Evolutionary conservation across 202 grass and related monocot species (phyloP), one percentile per base, ranked within the genome.

Genomic region (Alloteropsis angusta): DNA sequence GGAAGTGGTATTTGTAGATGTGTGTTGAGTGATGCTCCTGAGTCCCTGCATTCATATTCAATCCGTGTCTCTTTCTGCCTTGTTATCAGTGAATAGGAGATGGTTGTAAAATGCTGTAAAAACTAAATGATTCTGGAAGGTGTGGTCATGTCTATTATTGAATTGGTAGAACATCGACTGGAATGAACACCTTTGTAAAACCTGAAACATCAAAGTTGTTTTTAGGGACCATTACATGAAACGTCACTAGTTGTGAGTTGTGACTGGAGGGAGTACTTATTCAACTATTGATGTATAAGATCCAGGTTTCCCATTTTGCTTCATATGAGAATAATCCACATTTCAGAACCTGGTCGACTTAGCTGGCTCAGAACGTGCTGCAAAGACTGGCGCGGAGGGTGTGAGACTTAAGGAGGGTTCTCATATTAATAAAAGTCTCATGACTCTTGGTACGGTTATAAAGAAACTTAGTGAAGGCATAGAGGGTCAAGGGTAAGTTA

Each of bases 351-450:
- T 97, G 68, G 89, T 97, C 14, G 94, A 97, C 81, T 92, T 97
- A 88, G 94, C 94, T 74, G 94, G 94, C 57, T 97, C 94, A 68
- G 94, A 97, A 80, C 91, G 94, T 65, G 91, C 90, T 66, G 91
- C 89, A 19, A 97, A 97, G 86, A 97, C 91, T 21, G 94, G 94
- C 42, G 94, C 94, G 41, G 94, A 97, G 85, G 94, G 94, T 50
- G 69, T 93, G 85, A 88, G 94, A 57, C 83, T 97, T 60, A 97
- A 94, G 81, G 94, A 97, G 83, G 94, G 94, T 76, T 97, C 94
- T 73, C 94, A 97, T 75, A 97, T 97, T 83, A 97, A 97, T 61
- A 94, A 90, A 92, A 97, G 94, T 69, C 83, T 97, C 78, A 84
- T 97, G 87, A 94, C 85, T 42, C 89, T 97, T 3, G 94, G 94